Evolutionary conservation across 495 filamentous ascomycete genomes (phyloP).

Genomic region (Alectoria sarmentosa): DNA sequence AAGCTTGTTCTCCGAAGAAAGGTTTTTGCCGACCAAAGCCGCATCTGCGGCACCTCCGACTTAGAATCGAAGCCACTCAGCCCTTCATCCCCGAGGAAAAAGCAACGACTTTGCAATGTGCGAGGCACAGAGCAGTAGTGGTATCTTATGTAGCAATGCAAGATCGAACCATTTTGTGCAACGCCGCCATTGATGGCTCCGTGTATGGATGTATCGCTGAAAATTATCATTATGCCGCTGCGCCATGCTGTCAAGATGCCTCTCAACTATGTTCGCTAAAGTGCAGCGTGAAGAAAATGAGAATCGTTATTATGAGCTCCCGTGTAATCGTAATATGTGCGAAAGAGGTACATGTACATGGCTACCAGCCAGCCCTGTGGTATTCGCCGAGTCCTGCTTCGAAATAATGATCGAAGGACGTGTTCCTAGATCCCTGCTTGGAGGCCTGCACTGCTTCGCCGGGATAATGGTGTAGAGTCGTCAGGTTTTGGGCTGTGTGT

Average conservation of each 20-base stretch:
- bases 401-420: slow-evolving; percentile 58
- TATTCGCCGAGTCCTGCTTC: slow-evolving; percentile 61
- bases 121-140: slow-evolving; percentile 23
- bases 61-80: background rate
- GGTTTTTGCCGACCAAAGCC: background rate
- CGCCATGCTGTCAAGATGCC: slow-evolving; percentile 5
- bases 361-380: slow-evolving; percentile 63
- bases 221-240: slow-evolving; percentile 3
- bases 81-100: background rate
- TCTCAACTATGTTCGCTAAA: background rate
- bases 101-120: slow-evolving; percentile 18
- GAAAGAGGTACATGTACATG: background rate
- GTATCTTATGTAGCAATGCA: slow-evolving; percentile 18
- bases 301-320: slow-evolving; percentile 5
- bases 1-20: slow-evolving; percentile 1
- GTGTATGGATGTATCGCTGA: background rate
- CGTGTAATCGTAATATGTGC: slow-evolving; percentile 7
- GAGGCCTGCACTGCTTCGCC: slow-evolving; percentile 31
- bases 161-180: background rate
- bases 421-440: slow-evolving; percentile 48
- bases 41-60: background rate
- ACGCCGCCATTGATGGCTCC: slow-evolving; percentile 6
- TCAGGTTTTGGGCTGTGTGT: slow-evolving; percentile 85
- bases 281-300: slow-evolving; percentile 11
- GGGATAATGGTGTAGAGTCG: slow-evolving; percentile 74